These are phyloP conservation scores for Grigorovia transvaalensis DNA, from an alignment of 805 yeast species.

Conservation along the genomic window DNA sequence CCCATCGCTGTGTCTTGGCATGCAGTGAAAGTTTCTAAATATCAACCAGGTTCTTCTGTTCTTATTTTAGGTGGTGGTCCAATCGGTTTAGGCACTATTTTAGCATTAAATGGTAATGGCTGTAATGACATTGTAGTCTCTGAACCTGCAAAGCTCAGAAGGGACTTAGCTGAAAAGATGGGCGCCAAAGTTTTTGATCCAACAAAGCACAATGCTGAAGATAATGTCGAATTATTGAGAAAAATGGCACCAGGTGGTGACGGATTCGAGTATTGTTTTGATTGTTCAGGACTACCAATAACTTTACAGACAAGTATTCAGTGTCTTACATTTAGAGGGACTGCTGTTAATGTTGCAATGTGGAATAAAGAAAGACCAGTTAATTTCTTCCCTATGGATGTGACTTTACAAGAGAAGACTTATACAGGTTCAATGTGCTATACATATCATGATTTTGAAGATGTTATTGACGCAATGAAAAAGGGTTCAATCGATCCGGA, in stretches of 20 bases:
- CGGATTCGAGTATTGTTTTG: conserved; percentile 43
- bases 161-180: conserved; percentile 39
- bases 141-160: conserved; percentile 42
- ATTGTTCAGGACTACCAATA: conserved; percentile 42
- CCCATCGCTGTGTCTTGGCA: conserved; percentile 52
- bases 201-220: conserved; percentile 27
- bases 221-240: conserved; percentile 29
- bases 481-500: conserved; percentile 36
- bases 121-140: conserved; percentile 40
- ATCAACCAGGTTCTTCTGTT: conserved; percentile 36
- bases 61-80: conserved; percentile 55
- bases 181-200: conserved; percentile 47
- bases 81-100: conserved; percentile 48
- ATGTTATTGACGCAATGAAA: conserved; percentile 43
- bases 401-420: conserved; percentile 44
- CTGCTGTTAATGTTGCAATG: conserved; percentile 54
- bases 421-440: conserved; percentile 57
- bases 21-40: conserved; percentile 40
- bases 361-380: conserved; percentile 44
- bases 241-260: conserved; percentile 34
- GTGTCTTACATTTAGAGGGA: conserved; percentile 44
- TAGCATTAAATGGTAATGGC: conserved; percentile 45
- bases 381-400: conserved; percentile 43
- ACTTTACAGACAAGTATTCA: conserved; percentile 43
- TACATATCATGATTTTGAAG: conserved; percentile 46